phyloP scores from a whole-genome alignment of 2,329 filamentous ascomycete genomes.

The Tolypocladium ovalisporum region DNA sequence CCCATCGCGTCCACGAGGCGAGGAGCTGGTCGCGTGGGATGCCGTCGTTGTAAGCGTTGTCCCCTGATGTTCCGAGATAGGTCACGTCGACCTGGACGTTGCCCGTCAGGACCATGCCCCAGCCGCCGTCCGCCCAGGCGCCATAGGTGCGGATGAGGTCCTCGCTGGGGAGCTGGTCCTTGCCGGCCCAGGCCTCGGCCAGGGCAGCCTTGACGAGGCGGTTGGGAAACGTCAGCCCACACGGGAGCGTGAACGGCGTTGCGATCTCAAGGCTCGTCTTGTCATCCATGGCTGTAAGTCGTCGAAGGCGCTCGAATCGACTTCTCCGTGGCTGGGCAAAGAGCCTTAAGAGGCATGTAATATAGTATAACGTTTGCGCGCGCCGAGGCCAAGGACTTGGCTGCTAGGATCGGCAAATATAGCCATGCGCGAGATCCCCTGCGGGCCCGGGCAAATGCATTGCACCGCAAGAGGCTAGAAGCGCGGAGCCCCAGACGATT shows the following conservation, averaged over 20 bases:
- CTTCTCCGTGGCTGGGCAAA: neutral
- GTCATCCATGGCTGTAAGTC: neutral
- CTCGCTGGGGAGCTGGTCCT: constrained; percentile 30
- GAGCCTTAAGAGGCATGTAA: no score
- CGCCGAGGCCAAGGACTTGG: neutral
- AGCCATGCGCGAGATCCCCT: neutral
- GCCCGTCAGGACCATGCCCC: constrained; percentile 41
- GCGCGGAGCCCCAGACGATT: neutral
- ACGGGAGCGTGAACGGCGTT: constrained; percentile 37
- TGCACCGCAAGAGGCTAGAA: neutral
- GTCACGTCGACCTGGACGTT: constrained; percentile 32
- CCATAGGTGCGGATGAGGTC: constrained; percentile 34
- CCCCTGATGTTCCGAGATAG: constrained; percentile 23
- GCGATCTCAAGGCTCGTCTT: constrained; percentile 3
- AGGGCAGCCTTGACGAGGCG: constrained; percentile 42
- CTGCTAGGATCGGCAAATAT: neutral
- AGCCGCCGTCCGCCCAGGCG: constrained; percentile 41
- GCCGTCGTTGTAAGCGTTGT: constrained; percentile 21
- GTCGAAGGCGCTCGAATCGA: neutral
- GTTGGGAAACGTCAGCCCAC: constrained; percentile 44
- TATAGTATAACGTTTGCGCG: neutral
- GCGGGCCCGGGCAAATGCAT: neutral
- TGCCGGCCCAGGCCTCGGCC: constrained; percentile 31
- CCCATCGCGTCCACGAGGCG: constrained; percentile 27
- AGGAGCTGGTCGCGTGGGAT: constrained; percentile 16